Percentiles rank a stretch among this genome's conserved stretches.
phyloP scores from a whole-genome alignment of 2,329 filamentous ascomycete species.

The Colletotrichum sansevieriae region DNA sequence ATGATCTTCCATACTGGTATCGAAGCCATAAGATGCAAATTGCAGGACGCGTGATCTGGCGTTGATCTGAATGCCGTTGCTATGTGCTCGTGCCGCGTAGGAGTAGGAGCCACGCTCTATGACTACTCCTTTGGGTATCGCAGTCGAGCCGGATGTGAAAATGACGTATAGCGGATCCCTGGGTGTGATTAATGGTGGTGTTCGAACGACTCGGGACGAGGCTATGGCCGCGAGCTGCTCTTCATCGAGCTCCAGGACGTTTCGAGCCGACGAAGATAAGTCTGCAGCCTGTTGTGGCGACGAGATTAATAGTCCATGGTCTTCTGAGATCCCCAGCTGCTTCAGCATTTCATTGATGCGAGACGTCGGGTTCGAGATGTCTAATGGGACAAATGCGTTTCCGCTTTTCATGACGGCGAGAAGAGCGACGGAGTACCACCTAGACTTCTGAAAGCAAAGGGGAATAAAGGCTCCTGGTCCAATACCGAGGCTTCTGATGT shows the following conservation, averaged over 20 bases:
- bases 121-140: conserved; percentile 43
- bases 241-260: background rate
- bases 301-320: conserved; percentile 5
- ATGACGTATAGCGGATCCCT: conserved; percentile 41
- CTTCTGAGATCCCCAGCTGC: background rate
- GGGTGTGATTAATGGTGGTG: background rate
- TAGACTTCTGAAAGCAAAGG: conserved; percentile 49
- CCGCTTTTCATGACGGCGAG: conserved; percentile 50
- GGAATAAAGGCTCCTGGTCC: conserved; percentile 43
- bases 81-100: conserved; percentile 38
- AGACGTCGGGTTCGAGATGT: conserved; percentile 36
- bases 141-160: conserved; percentile 46
- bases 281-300: background rate
- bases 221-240: background rate
- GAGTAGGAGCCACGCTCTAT: conserved; percentile 38
- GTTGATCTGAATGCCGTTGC: conserved; percentile 4
- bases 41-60: conserved; percentile 47
- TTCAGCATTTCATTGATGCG: conserved; percentile 20
- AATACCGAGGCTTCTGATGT: conserved; percentile 40
- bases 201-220: accelerated
- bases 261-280: background rate
- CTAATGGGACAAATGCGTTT: conserved; percentile 49
- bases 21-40: conserved; percentile 66
- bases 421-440: conserved; percentile 46
- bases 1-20: conserved; percentile 65